Evolutionary conservation across 176 grass and related monocot species (phyloP), one percentile per base, ranked within the genome.

Genomic region (Raddia guianensis): DNA sequence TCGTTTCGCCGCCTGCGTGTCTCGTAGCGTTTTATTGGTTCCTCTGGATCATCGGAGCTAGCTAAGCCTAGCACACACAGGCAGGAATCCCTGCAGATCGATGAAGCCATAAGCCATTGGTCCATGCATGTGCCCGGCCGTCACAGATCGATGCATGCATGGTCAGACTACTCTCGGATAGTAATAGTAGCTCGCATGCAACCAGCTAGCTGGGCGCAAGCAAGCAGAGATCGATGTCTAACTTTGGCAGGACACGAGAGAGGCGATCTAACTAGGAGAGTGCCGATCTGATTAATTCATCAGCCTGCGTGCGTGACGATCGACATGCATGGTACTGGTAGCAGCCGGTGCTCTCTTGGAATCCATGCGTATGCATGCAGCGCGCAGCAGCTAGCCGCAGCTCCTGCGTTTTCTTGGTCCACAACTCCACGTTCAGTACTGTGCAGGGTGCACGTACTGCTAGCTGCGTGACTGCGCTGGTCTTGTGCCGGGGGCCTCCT

Each of bases 211-310:
- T 12, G 21, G 20, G 2, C 5, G 21, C 59, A 6, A 2, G 21
- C 59, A 6, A 2, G 42, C 73, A 10, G 44, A 49, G 74, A 63
- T 58, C 15, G 71, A 44, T 19, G 75, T 32, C 75, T 51, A 78
- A 51, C 75, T 65, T 65, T 40, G 59, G 32, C 59, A 35, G 75
- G 73, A 40, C 42, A 59, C n/a, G 42, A 47, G 73, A 47, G 58
- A 21, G 32, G 21, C 10, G 74, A 76, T 62, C 21, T 59, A 42
- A 60, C 37, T 40, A 40, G 37, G 37, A 5, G 37, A 40, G 37
- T 40, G 37, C 4, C 37, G 37, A 40, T 62, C 21, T 59, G 52
- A 60, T 81, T 45, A 18, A 13, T 81, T 45, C 33, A 13, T n/a
- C 20, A n/a, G 50, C 6, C 0, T 40, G 63, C 15, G 7, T 27